Evolutionary conservation across 257 asterid species (phyloP).

Genomic region (Nicotiana paniculata): DNA sequence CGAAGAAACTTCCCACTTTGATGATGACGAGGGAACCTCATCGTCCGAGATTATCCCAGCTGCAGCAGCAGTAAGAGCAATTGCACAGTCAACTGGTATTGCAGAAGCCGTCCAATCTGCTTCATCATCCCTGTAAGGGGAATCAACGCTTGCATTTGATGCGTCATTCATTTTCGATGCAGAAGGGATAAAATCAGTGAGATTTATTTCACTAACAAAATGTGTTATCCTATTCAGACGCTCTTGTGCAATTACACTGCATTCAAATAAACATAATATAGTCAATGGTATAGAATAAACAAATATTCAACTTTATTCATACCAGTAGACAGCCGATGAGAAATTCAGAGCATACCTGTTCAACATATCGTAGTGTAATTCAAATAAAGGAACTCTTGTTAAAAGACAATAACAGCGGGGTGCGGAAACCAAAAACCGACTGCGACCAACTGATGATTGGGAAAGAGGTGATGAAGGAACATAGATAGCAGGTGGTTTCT

Average conservation of each 20-base stretch:
- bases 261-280: conserved; percentile 24
- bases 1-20: conserved; percentile 47
- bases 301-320: not conserved
- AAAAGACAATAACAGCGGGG: conserved; percentile 94
- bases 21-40: conserved; percentile 42
- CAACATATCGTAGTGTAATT: conserved; percentile 79
- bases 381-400: conserved; percentile 90
- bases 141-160: conserved; percentile 28
- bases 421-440: conserved; percentile 76
- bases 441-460: conserved; percentile 41
- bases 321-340: not conserved
- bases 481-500: conserved; percentile 59
- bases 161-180: conserved; percentile 27
- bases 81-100: conserved; percentile 57
- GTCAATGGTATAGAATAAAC: conserved; percentile 12
- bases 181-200: conserved; percentile 36
- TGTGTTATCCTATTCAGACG: conserved; percentile 77
- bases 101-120: conserved; percentile 69
- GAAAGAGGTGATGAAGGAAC: conserved; percentile 51
- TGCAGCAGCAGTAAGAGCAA: conserved; percentile 69
- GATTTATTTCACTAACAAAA: conserved; percentile 55
- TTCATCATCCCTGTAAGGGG: conserved; percentile 35
- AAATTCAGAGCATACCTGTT: conserved; percentile 49
- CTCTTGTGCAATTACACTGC: conserved; percentile 91
- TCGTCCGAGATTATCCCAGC: conserved; percentile 69